Evolutionary conservation across 2,329 filamentous ascomycete genomes (phyloP), one percentile per base, ranked within the genome.

Genomic region (Fusarium hainanense): DNA sequence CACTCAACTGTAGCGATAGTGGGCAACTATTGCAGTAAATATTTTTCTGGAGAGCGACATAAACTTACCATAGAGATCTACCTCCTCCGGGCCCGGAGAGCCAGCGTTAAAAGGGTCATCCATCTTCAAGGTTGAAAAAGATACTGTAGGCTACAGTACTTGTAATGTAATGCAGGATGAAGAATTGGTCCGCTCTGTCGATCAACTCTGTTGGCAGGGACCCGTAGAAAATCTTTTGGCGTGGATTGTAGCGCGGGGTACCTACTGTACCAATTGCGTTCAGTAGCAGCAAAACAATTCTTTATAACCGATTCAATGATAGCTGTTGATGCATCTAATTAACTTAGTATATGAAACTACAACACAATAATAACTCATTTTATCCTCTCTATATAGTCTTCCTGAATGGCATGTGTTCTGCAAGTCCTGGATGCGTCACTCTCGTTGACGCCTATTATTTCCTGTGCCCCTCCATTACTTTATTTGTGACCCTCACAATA

Each of bases 11-110:
- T 21, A 50, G 46, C 43, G 30, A 48, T 41, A 48, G 14, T 16
- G 48, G 32, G 25, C n/a, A n/a, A 34, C 9, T 37, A 20, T 41
- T 23, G 11, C 11, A 41, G 21, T 50, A 51, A 48, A 54, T 37
- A 21, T 34, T 47, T 42, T 42, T 21, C 21, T 14, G 41, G 11
- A 23, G 25, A 20, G 7, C 14, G n/a, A 20, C n/a, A 20, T 13
- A 50, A 12, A 73, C 82, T 73, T 81, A 89, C 88, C 86, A 73
- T 90, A 90, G 79, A 90, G 88, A 80, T 90, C 88, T 62, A 87
- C 77, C 69, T 88, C 83, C 66, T 83, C 81, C 34, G 70, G 73
- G 47, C 66, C 74, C 51, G 70, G 68, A 60, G 70, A 63, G 62
- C 71, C 74, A 32, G 75, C 72, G 68, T 73, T 68, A 55, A 74